Conservation (phyloP, 176 grass and related monocot species). For the Poa pratensis region DNA sequence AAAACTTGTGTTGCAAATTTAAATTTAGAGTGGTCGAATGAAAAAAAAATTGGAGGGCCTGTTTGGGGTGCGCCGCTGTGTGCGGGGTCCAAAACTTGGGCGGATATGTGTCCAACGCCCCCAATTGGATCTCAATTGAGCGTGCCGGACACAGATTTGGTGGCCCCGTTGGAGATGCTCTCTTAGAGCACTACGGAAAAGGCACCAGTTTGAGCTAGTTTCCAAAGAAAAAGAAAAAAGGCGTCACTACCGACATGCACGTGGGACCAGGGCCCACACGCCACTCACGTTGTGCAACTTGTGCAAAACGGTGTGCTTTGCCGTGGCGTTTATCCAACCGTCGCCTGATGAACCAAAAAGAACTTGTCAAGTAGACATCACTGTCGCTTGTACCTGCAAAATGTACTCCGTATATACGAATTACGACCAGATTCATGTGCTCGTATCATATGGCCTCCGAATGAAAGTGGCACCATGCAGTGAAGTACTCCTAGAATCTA, state of each 20-base stretch:
- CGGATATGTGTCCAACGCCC: too few species aligned
- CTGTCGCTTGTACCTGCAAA: background rate
- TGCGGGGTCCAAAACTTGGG: too few species aligned
- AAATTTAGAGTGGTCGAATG: too few species aligned
- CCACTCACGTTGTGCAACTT: background rate
- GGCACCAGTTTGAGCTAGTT: background rate
- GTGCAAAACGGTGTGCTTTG: background rate
- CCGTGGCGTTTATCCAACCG: background rate
- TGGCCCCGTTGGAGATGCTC: too few species aligned
- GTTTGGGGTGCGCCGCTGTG: too few species aligned
- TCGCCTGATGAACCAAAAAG: background rate
- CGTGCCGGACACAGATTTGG: too few species aligned
- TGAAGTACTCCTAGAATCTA: background rate
- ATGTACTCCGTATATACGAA: background rate
- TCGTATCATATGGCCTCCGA: background rate
- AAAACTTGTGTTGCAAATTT: too few species aligned
- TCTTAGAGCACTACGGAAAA: background rate
- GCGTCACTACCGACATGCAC: background rate
- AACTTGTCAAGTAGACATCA: background rate
- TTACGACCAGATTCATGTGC: background rate
- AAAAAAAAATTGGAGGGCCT: too few species aligned
- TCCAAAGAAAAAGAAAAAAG: background rate
- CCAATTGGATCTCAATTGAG: too few species aligned
- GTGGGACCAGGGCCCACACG: background rate
- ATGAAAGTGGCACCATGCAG: background rate